Conservation (phyloP, 2,329 filamentous ascomycete genomes). For the Penicillium nordicum region DNA sequence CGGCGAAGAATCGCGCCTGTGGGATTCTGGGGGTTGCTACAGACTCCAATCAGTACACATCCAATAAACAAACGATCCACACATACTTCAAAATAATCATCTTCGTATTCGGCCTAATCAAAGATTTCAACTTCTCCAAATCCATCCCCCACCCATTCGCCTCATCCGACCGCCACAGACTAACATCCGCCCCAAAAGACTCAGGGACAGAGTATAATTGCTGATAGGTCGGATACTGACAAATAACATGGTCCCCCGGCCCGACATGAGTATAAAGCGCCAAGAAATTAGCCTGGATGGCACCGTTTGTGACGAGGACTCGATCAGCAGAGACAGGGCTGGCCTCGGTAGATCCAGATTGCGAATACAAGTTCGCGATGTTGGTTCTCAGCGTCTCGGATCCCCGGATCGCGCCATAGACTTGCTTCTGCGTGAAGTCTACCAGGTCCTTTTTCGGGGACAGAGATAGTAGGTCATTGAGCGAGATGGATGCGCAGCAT, state of each 20-base stretch:
- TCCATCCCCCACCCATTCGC: slow-evolving; percentile 65
- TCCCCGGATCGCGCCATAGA: slow-evolving; percentile 29
- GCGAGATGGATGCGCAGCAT: slow-evolving; percentile 70
- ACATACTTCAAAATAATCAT: slow-evolving; percentile 60
- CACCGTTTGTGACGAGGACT: slow-evolving; percentile 73
- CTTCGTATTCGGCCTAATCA: slow-evolving; percentile 52
- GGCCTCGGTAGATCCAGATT: slow-evolving; percentile 38
- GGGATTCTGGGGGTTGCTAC: slow-evolving; percentile 72
- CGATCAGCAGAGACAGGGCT: slow-evolving; percentile 53
- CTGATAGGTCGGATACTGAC: slow-evolving; percentile 83
- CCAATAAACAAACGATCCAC: not conserved
- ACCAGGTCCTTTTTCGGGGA: slow-evolving; percentile 37
- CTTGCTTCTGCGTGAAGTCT: slow-evolving; percentile 25
- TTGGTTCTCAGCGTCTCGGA: slow-evolving; percentile 26
- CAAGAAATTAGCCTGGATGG: slow-evolving; percentile 82
- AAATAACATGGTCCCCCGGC: slow-evolving; percentile 77
- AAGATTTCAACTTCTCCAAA: slow-evolving; percentile 59
- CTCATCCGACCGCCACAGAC: slow-evolving; percentile 67
- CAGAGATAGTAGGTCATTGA: slow-evolving; percentile 62
- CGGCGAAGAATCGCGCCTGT: slow-evolving; percentile 67
- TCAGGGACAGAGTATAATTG: slow-evolving; percentile 74
- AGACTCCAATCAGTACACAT: not conserved
- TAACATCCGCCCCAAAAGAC: slow-evolving; percentile 72
- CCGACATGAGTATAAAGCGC: slow-evolving; percentile 68
- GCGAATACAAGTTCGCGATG: slow-evolving; percentile 35